A percentile compares a stretch with the other conserved stretches of the same genome.
phyloP scores from a whole-genome alignment of 2,329 filamentous ascomycete species.

The Intubia oerlemansii region DNA sequence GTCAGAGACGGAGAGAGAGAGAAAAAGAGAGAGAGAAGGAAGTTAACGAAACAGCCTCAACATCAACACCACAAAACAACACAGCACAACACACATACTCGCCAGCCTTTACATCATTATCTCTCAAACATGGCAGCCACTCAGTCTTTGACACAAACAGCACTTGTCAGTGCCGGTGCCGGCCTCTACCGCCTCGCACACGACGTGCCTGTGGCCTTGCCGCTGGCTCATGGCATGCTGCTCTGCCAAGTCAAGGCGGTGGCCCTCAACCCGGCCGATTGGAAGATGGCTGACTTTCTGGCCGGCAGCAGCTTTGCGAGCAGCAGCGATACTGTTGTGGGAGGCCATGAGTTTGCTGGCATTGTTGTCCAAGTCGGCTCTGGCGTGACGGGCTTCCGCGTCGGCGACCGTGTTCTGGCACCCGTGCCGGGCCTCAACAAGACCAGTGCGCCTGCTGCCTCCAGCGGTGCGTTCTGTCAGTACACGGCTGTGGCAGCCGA shows the following conservation, averaged over 20 bases:
- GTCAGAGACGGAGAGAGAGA: background rate
- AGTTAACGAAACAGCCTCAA: background rate
- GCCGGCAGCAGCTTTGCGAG: constrained; percentile 8
- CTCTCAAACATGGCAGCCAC: background rate
- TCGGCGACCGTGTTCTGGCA: constrained; percentile 8
- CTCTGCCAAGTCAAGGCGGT: constrained; percentile 8
- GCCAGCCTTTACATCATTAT: background rate
- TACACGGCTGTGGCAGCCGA: constrained; percentile 7
- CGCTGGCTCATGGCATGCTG: constrained; percentile 2
- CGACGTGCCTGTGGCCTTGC: constrained; percentile 2
- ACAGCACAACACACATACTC: background rate
- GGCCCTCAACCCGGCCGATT: constrained; percentile 14
- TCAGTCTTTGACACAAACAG: constrained; percentile 1
- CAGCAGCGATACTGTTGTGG: constrained; percentile 8
- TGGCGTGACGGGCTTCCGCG: constrained; percentile 2
- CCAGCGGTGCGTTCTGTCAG: constrained; percentile 10
- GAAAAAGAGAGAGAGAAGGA: background rate
- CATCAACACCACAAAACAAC: background rate
- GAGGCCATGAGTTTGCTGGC: constrained; percentile 13
- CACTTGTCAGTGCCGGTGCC: constrained; percentile 3
- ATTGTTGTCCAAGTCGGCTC: constrained; percentile 9
- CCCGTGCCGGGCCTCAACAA: constrained; percentile 5
- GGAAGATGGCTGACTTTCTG: constrained; percentile 11
- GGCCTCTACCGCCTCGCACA: constrained; percentile 4
- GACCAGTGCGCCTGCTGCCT: background rate